Evolutionary conservation across 2,329 filamentous ascomycete species (phyloP), one percentile per base, ranked within the genome.

Genomic region (Cladosporium colombiae): DNA sequence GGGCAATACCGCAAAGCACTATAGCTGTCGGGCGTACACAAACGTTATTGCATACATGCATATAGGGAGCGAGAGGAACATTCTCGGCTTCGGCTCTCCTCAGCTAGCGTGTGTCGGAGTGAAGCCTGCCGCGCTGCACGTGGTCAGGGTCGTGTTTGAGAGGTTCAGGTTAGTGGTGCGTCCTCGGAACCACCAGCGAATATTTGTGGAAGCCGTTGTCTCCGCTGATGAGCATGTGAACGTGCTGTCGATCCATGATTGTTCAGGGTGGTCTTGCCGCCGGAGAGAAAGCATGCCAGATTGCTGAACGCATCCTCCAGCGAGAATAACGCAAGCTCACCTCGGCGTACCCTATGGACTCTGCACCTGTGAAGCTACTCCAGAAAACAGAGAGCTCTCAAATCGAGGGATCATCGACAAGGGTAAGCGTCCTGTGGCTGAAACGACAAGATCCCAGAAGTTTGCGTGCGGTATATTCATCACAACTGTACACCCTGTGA

Each of bases 1-100:
- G 27, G 52, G 8, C 52, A 55, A 55, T 55, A 55, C n/a, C 18
- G 31, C 3, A 21, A 33, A 55, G 52, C 31, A 31, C 52, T 55
- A 55, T 55, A 55, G 52, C 25, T 31, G 7, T 33, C 5, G 6
- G 52, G 49, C 49, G 29, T 31, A 33, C n/a, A 55, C n/a, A 33
- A 31, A 46, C 40, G 23, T 46, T 46, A 46, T 46, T 46, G n/a
- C 40, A 3, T 46, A n/a, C 8, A 21, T 35, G 37, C 37, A 44
- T 44, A 44, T 44, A 46, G 40, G 40, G 40, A 46, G 40, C 52
- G 52, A 55, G 52, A n/a, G 11, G 52, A 55, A 10, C 23, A 10
- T 31, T 55, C 31, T 55, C 29, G 52, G 52, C 56, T 35, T 23
- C 56, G 56, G 56, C 56, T 59, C 56, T 59, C 56, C 35, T 44